Base-by-base conservation (phyloP, 192 early-diverging fungal species). In the Chytriomyces hyalinus region DNA sequence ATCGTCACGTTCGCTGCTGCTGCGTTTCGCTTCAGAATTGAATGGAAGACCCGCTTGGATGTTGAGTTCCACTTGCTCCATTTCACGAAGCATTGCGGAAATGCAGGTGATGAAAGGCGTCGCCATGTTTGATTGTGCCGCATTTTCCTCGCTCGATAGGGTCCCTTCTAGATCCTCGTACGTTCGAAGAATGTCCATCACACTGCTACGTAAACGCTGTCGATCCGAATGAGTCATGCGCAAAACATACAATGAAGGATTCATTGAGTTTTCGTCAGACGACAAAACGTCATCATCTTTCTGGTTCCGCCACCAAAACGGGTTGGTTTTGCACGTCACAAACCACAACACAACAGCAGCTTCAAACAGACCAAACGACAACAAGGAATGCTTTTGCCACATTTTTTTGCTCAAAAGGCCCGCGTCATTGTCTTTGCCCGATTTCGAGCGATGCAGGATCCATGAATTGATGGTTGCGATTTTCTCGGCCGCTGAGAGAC, bases 291-390 rank as follows among this genome's bases (percentile, higher is more conserved):
- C 36, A 36, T 36, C 36, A 36, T 36, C 36, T 36, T 36, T 2
- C 36, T 36, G 36, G 4, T 36, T 36, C 36, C 36, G 20, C 69
- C 69, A 71, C 49, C 50, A 71, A 44, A 71, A 71, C 0, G 20
- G 51, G 7, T 26, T 48, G 1, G 69, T 71, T 20, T 26, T 20
- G 57, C 69, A 71, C 8, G 69, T 71, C 4, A 59, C 50, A 45
- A 71, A 71, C 69, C 69, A 71, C 10, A 71, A 15, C 17, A 53
- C 20, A 13, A 71, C n/a, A 24, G 69, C 69, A 3, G 69, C 49
- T 26, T 71, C 69, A 59, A 71, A 71, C 15, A 71, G 69, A 6
- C 8, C n/a, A 20, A 50, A 50, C 8, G 15, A 57, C 22, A 22
- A 10, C n/a, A 57, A 71, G 4, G 15, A 8, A 26, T 71, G 10